A percentile compares a stretch with the other conserved stretches of the same genome.
phyloP scores from a whole-genome alignment of 2,329 filamentous ascomycete genomes.

The Pseudocercospora fijiensis region DNA sequence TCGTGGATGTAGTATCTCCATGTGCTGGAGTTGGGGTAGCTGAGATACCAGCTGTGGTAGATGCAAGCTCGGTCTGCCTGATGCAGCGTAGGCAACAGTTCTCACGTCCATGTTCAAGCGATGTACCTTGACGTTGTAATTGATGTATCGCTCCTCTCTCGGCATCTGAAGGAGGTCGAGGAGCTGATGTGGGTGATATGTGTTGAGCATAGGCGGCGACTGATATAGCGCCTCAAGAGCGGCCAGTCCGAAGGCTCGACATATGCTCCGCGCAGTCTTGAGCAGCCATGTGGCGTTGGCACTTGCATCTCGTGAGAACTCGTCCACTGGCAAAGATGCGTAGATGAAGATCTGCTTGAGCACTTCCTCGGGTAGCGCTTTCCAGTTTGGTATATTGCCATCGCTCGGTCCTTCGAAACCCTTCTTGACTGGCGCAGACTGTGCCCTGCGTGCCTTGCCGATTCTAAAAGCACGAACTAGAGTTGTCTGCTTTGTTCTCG shows the following conservation, averaged over 20 bases:
- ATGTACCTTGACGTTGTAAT: conserved; percentile 71
- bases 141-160: conserved; percentile 40
- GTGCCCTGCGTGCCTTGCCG: conserved; percentile 29
- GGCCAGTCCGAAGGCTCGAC: conserved; percentile 38
- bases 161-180: conserved; percentile 33
- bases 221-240: conserved; percentile 42
- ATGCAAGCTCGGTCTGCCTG: conserved; percentile 55
- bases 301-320: conserved; percentile 24
- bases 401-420: conserved; percentile 37
- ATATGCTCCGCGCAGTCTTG: conserved; percentile 33
- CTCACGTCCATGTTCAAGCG: conserved; percentile 68
- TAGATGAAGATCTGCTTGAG: conserved; percentile 39
- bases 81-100: conserved; percentile 55
- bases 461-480: conserved; percentile 22
- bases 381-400: conserved; percentile 38
- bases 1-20: conserved; percentile 70
- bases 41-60: conserved; percentile 60
- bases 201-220: conserved; percentile 34
- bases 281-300: conserved; percentile 38
- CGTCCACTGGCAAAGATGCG: conserved; percentile 33
- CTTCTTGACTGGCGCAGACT: conserved; percentile 24
- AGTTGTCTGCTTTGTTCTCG: conserved; percentile 20
- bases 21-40: conserved; percentile 64
- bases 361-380: conserved; percentile 37
- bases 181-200: conserved; percentile 35